Conservation (phyloP, 257 asterid genomes). For the Verbascum thapsus region DNA sequence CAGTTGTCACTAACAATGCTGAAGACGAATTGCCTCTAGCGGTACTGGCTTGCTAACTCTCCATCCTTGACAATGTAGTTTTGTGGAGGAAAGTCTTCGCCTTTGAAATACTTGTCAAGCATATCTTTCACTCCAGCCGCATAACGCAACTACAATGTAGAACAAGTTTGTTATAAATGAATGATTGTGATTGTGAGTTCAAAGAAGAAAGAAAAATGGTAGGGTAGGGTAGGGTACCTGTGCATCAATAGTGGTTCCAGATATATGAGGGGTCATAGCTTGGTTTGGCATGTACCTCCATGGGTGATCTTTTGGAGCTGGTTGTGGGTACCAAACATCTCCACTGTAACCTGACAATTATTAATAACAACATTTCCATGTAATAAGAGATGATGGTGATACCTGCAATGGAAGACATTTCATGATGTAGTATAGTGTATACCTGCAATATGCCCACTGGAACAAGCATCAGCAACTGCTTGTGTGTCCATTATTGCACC, state of each 20-base stretch:
- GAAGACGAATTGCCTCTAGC: conserved; percentile 49
- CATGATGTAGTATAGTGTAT: neutral
- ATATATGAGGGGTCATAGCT: conserved; percentile 98
- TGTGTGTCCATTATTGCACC: conserved; percentile 99
- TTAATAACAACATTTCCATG: neutral
- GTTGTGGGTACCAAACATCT: conserved; percentile 98
- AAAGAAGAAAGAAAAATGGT: neutral
- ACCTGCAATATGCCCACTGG: conserved; percentile 97
- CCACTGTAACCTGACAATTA: conserved; percentile 86
- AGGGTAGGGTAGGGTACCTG: conserved; percentile 82
- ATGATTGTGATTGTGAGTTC: neutral
- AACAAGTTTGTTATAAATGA: too few relatives aligned
- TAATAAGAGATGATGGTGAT: neutral
- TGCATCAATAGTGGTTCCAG: conserved; percentile 97
- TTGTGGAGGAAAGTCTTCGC: conserved; percentile 82
- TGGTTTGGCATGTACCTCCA: conserved; percentile 99
- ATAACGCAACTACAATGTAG: conserved; percentile 70
- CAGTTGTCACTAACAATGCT: neutral
- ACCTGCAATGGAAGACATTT: neutral
- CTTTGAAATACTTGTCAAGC: conserved; percentile 94
- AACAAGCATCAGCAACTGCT: conserved; percentile 94
- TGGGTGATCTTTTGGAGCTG: conserved; percentile 99
- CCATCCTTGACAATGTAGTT: conserved; percentile 98
- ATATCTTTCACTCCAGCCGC: conserved; percentile 96
- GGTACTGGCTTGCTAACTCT: conserved; percentile 87